Percentiles rank a stretch among this genome's conserved stretches.
These are phyloP conservation scores for Calonectria honghensis DNA, from an alignment of 2,329 filamentous ascomycete genomes.

Conservation along the genomic window DNA sequence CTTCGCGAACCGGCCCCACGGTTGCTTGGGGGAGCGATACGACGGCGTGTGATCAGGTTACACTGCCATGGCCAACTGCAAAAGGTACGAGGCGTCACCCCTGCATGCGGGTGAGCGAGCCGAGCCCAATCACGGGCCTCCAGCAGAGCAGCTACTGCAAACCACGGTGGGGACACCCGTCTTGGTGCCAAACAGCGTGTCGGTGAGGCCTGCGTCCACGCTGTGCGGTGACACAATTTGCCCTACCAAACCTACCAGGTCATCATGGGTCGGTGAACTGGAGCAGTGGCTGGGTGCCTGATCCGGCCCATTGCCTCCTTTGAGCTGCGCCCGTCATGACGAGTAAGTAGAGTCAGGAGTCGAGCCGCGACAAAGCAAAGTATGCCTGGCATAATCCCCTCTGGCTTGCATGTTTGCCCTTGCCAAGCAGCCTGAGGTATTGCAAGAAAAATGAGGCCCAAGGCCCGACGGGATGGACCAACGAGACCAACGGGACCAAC, in stretches of 20 bases:
- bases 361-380: no score
- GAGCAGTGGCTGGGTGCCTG: not conserved
- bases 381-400: not conserved
- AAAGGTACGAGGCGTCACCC: not conserved
- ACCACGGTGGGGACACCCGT: not conserved
- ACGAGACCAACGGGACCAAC: not conserved
- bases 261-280: not conserved
- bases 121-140: not conserved
- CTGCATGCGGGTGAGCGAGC: conserved; percentile 1
- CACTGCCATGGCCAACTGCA: not conserved
- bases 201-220: conserved; percentile 1
- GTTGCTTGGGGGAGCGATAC: conserved; percentile 1
- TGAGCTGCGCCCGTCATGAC: not conserved
- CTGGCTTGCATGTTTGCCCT: not conserved
- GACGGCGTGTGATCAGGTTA: not conserved
- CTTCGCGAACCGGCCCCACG: not conserved
- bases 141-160: conserved; percentile 5
- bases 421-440: not conserved
- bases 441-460: not conserved
- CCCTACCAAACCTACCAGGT: not conserved
- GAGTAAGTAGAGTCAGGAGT: no score
- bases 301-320: not conserved
- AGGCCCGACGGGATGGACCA: not conserved
- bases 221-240: conserved; percentile 2
- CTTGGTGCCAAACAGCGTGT: conserved; percentile 1